A percentile compares a stretch with the other conserved stretches of the same genome.
These are phyloP conservation scores for Ophiosphaerella herpotricha DNA, from an alignment of 2,329 filamentous ascomycete species.

Conservation along the genomic window DNA sequence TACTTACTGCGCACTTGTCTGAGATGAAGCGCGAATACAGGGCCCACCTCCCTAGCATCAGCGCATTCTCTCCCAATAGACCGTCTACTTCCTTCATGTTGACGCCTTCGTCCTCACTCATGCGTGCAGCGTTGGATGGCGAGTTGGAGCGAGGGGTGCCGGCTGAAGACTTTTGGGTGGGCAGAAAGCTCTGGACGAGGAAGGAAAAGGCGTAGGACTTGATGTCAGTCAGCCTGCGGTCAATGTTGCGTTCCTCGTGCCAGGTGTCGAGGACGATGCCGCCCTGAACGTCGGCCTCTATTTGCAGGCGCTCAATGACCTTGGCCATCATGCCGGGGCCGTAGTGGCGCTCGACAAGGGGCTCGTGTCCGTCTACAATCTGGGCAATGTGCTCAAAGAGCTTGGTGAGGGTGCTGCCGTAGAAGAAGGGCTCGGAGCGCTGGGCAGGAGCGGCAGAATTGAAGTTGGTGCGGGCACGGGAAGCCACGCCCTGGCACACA, in stretches of 20 bases:
- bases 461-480: constrained; percentile 78
- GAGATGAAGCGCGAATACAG: constrained; percentile 88
- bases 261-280: constrained; percentile 95
- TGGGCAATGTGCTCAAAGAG: constrained; percentile 97
- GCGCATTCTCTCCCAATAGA: constrained; percentile 80
- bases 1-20: constrained; percentile 77
- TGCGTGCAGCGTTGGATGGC: constrained; percentile 66
- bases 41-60: constrained; percentile 94
- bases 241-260: constrained; percentile 84
- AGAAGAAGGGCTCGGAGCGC: constrained; percentile 82
- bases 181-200: constrained; percentile 89
- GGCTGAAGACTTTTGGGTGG: constrained; percentile 65
- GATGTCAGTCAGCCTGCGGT: constrained; percentile 87
- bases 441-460: constrained; percentile 68
- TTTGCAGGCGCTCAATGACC: constrained; percentile 89
- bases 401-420: constrained; percentile 85
- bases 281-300: constrained; percentile 94
- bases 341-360: constrained; percentile 91
- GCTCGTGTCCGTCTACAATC: constrained; percentile 90
- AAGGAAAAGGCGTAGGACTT: constrained; percentile 99
- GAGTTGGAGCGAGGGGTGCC: constrained; percentile 74
- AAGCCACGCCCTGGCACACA: constrained; percentile 92
- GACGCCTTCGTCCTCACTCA: constrained; percentile 86
- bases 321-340: constrained; percentile 90
- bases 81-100: constrained; percentile 97